Evolutionary conservation across 345 rosid species (phyloP).

Genomic region (Cardamine occulta): DNA sequence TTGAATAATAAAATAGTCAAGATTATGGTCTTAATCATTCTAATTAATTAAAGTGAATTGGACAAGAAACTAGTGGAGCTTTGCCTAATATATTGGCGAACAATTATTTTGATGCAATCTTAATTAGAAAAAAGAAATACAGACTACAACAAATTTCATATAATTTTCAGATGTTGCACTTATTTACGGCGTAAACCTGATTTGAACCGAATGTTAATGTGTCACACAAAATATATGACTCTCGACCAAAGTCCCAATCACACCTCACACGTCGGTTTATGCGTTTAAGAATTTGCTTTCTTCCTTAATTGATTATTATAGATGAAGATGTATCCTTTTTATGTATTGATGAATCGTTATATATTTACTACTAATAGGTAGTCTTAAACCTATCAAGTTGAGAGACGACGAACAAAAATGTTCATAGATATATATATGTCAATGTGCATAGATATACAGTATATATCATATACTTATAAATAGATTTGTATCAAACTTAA

Average conservation of each 20-base stretch:
- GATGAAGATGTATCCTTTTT: neutral
- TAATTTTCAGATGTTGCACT: neutral
- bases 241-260: neutral
- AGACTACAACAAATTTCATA: neutral
- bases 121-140: neutral
- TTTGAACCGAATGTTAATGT: neutral
- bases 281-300: neutral
- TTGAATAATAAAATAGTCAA: conserved; percentile 6
- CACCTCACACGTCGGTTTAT: neutral
- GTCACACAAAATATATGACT: neutral
- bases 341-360: neutral
- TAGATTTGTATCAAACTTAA: conserved; percentile 30
- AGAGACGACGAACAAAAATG: too few relatives aligned
- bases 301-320: neutral
- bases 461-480: neutral
- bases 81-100: conserved; percentile 28
- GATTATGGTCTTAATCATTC: conserved; percentile 33
- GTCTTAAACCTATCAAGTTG: too few relatives aligned
- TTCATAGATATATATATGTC: neutral
- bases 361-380: too few relatives aligned
- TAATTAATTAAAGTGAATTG: conserved; percentile 28
- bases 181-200: neutral
- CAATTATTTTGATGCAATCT: neutral
- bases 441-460: conserved; percentile 1
- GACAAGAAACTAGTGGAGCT: conserved; percentile 21